A percentile compares a stretch with the other conserved stretches of the same genome.
These are phyloP conservation scores for Penicillium subrubescens DNA, from an alignment of 495 filamentous ascomycete genomes.

Conservation along the genomic window DNA sequence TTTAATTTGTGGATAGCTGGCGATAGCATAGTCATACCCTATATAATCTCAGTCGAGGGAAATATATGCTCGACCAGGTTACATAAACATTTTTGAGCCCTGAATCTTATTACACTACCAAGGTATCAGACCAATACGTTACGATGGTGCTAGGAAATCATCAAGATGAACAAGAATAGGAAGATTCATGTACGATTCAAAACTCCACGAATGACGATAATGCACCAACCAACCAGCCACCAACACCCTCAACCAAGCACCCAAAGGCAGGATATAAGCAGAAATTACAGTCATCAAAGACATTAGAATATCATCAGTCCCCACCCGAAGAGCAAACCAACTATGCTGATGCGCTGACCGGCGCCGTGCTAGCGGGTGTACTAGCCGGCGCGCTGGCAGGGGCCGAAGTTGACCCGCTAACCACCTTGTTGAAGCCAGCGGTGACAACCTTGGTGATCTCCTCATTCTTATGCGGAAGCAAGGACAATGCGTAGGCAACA, in stretches of 20 bases:
- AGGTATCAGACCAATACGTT: not conserved
- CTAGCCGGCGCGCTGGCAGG: not conserved
- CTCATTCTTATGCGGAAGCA: constrained; percentile 96
- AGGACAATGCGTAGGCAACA: constrained; percentile 84
- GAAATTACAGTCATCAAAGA: constrained; percentile 22
- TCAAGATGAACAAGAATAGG: not conserved
- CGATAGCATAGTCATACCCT: not conserved
- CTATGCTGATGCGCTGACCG: constrained; percentile 49
- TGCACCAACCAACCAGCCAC: constrained; percentile 6
- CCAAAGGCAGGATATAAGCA: constrained; percentile 6
- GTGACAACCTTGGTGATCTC: constrained; percentile 83
- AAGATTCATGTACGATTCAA: constrained; percentile 5
- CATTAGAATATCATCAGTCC: constrained; percentile 13
- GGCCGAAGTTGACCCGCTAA: constrained; percentile 50
- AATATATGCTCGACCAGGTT: too few species aligned
- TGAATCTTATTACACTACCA: not conserved
- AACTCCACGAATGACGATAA: constrained; percentile 1
- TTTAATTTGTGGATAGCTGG: not conserved
- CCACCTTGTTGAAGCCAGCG: constrained; percentile 79
- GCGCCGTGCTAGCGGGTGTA: constrained; percentile 6
- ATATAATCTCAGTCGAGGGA: too few species aligned
- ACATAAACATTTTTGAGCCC: too few species aligned
- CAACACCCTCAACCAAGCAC: constrained; percentile 5
- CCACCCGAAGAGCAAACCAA: not conserved
- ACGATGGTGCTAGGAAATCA: not conserved